phyloP scores from a whole-genome alignment of 495 filamentous ascomycete genomes.

The Penicillium simplicissimum region DNA sequence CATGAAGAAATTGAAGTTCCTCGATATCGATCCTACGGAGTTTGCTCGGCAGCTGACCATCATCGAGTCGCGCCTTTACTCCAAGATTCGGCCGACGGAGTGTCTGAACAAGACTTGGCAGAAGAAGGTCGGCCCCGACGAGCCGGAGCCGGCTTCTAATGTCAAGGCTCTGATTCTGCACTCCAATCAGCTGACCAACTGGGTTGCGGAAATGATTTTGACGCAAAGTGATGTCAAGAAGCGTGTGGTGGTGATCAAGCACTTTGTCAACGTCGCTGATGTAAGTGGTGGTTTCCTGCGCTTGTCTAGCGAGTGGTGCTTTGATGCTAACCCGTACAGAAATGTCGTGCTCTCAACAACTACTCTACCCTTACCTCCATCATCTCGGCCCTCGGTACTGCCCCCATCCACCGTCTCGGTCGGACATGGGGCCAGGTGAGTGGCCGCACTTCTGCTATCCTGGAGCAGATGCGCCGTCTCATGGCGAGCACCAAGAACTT shows the following conservation, averaged over 20 bases:
- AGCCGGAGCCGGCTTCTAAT: conserved; percentile 88
- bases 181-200: conserved; percentile 97
- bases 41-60: conserved; percentile 97
- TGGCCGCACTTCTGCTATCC: conserved; percentile 69
- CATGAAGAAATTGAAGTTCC: conserved; percentile 99
- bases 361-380: conserved; percentile 98
- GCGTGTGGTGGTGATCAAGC: conserved; percentile 95
- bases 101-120: conserved; percentile 99
- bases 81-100: conserved; percentile 91
- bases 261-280: conserved; percentile 95
- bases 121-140: conserved; percentile 80
- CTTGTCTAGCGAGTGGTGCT: neutral
- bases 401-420: conserved; percentile 89
- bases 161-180: conserved; percentile 95
- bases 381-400: conserved; percentile 90
- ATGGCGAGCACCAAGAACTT: conserved; percentile 99
- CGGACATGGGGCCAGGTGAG: conserved; percentile 96
- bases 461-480: conserved; percentile 88
- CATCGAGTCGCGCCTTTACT: conserved; percentile 92
- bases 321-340: conserved; percentile 51
- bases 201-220: conserved; percentile 99
- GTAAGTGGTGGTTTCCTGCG: conserved; percentile 41
- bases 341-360: conserved; percentile 93
- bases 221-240: conserved; percentile 92
- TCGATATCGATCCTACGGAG: conserved; percentile 94